Conservation (phyloP, 306 rosid genomes). For the Lathyrus oleraceus region DNA sequence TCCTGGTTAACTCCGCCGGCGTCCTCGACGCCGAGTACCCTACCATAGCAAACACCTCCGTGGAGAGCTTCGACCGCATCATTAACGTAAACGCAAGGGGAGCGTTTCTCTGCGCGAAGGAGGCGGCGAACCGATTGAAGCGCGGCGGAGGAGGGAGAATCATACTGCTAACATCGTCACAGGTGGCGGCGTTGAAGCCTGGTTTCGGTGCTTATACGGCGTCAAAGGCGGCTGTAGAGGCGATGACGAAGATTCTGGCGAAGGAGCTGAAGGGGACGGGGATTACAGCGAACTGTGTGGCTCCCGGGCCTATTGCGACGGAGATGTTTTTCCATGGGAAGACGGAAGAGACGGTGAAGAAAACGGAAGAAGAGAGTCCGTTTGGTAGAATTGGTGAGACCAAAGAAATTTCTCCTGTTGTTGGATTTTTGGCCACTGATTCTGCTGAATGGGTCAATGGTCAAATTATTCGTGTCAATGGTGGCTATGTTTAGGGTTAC, state of each 20-base stretch:
- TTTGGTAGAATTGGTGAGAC: conserved; percentile 12
- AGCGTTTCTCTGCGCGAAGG: conserved; percentile 50
- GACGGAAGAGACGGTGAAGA: conserved; percentile 1
- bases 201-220: not conserved
- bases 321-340: conserved; percentile 4
- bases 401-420: conserved; percentile 23
- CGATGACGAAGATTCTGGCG: conserved; percentile 51
- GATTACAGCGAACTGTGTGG: conserved; percentile 58
- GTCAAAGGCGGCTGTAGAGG: conserved; percentile 28
- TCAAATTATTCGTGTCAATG: conserved; percentile 57
- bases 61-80: conserved; percentile 4
- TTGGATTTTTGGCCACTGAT: conserved; percentile 53
- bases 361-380: not conserved
- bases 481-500: conserved; percentile 37
- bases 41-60: not conserved
- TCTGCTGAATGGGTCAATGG: conserved; percentile 56
- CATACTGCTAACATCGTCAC: not conserved
- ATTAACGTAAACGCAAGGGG: conserved; percentile 52
- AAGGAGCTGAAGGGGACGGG: conserved; percentile 58
- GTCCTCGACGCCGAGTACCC: not conserved
- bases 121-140: conserved; percentile 48
- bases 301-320: conserved; percentile 23
- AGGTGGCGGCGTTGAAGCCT: not conserved
- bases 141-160: conserved; percentile 59
- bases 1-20: conserved; percentile 15